A percentile compares a stretch with the other conserved stretches of the same genome.
Evolutionary conservation across 176 grass and related monocot genomes (phyloP).

Genomic region (Oryza nivara): DNA sequence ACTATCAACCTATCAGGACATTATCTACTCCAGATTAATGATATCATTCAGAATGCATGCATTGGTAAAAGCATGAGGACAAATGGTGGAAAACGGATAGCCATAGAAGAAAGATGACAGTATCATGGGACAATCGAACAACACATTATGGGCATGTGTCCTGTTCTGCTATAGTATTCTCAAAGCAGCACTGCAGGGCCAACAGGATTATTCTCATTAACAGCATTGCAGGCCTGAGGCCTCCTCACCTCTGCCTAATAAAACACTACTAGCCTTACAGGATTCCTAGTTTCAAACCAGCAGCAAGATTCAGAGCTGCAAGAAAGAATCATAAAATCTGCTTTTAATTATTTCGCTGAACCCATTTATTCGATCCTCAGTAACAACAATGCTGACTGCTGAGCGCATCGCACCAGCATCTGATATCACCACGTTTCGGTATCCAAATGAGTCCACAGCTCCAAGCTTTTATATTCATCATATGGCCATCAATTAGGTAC

Average conservation of each 20-base stretch:
- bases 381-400: not conserved
- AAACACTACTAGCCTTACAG: not conserved
- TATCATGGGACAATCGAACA: not conserved
- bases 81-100: not conserved
- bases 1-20: no score
- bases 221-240: not conserved
- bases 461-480: not conserved
- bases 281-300: not conserved
- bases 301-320: not conserved
- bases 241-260: not conserved
- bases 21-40: not conserved
- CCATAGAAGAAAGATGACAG: not conserved
- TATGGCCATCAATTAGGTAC: constrained; percentile 9
- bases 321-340: not conserved
- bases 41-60: not conserved
- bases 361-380: not conserved
- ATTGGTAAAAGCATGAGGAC: not conserved
- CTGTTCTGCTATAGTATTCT: not conserved
- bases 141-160: not conserved
- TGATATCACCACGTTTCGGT: not conserved
- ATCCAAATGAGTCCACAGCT: not conserved
- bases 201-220: not conserved
- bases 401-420: not conserved
- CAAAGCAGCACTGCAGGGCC: not conserved
- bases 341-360: not conserved